Percentiles rank a stretch among this genome's conserved stretches.
These are phyloP conservation scores for Penicillium sp. DNA, from an alignment of 2,329 filamentous ascomycete genomes.

Conservation along the genomic window DNA sequence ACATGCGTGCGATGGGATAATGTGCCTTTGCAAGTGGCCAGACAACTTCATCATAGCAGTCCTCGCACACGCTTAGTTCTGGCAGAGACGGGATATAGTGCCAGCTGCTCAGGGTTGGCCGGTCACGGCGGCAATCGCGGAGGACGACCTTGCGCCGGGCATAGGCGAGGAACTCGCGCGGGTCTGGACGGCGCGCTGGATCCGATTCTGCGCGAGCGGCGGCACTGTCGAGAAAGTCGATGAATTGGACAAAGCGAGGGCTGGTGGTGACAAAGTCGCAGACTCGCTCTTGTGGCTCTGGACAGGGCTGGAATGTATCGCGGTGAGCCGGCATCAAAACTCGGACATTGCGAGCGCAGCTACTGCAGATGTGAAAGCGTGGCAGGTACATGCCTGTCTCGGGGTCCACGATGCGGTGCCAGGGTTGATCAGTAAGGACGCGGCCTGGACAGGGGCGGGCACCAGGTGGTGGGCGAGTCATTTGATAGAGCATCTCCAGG, in stretches of 20 bases:
- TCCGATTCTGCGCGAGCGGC: constrained; percentile 39
- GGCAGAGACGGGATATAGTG: constrained; percentile 69
- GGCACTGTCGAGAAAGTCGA: constrained; percentile 52
- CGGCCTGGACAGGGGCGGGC: constrained; percentile 55
- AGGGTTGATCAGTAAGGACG: constrained; percentile 54
- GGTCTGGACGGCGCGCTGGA: constrained; percentile 43
- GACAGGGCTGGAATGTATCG: constrained; percentile 55
- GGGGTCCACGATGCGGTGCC: constrained; percentile 70
- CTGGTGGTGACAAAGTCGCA: constrained; percentile 65
- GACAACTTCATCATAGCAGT: constrained; percentile 79
- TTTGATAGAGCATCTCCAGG: constrained; percentile 61
- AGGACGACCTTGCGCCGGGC: constrained; percentile 54
- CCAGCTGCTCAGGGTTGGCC: constrained; percentile 63
- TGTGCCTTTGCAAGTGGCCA: constrained; percentile 57
- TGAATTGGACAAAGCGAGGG: constrained; percentile 52
- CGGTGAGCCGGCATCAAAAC: constrained; percentile 66
- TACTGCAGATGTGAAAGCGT: constrained; percentile 68
- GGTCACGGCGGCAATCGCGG: constrained; percentile 61
- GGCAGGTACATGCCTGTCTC: constrained; percentile 58
- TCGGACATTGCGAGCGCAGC: constrained; percentile 67
- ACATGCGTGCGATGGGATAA: constrained; percentile 56
- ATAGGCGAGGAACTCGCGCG: constrained; percentile 58
- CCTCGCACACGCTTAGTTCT: constrained; percentile 75
- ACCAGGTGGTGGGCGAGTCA: constrained; percentile 58
- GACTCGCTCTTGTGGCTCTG: constrained; percentile 46